phyloP scores from a whole-genome alignment of 2,329 filamentous ascomycete genomes.

The Ramularia endophylla region DNA sequence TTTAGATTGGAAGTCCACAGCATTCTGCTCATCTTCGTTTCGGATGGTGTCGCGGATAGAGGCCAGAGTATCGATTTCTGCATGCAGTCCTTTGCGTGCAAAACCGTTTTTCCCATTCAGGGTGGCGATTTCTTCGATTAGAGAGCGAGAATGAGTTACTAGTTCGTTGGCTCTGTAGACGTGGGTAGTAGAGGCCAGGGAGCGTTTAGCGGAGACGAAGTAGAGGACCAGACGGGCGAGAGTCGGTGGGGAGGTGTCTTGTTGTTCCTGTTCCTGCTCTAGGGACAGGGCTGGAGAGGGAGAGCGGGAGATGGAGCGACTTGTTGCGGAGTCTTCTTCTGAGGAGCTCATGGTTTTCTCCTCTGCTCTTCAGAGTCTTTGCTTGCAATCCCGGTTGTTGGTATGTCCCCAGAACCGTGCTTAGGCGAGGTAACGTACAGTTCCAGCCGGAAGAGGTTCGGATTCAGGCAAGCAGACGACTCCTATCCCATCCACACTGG shows the following conservation, averaged over 20 bases:
- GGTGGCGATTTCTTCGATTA: slow-evolving; percentile 73
- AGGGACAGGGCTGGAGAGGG: slow-evolving; percentile 22
- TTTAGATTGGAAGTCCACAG: slow-evolving; percentile 39
- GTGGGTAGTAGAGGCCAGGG: slow-evolving; percentile 70
- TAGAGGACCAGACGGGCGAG: slow-evolving; percentile 78
- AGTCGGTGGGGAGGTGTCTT: slow-evolving; percentile 27
- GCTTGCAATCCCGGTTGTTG: no score
- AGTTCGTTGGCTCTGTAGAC: slow-evolving; percentile 85
- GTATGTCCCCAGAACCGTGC: no score
- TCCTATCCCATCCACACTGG: no score
- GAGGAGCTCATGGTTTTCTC: slow-evolving; percentile 6
- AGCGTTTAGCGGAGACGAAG: slow-evolving; percentile 80
- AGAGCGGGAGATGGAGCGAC: slow-evolving; percentile 1
- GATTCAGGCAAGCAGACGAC: no score
- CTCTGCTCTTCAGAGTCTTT: no score
- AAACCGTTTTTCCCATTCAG: slow-evolving; percentile 51
- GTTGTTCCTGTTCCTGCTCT: slow-evolving; percentile 13
- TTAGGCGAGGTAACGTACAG: no score
- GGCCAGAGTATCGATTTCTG: slow-evolving; percentile 40
- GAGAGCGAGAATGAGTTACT: slow-evolving; percentile 65
- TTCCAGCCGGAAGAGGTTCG: no score
- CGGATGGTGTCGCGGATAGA: slow-evolving; percentile 40
- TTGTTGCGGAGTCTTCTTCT: slow-evolving; percentile 8
- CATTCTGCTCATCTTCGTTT: slow-evolving; percentile 36
- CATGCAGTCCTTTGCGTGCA: slow-evolving; percentile 37